Evolutionary conservation across 768 basidiomycete genomes (phyloP), one percentile per base, ranked within the genome.

Genomic region (Leccinum longicurvipes): DNA sequence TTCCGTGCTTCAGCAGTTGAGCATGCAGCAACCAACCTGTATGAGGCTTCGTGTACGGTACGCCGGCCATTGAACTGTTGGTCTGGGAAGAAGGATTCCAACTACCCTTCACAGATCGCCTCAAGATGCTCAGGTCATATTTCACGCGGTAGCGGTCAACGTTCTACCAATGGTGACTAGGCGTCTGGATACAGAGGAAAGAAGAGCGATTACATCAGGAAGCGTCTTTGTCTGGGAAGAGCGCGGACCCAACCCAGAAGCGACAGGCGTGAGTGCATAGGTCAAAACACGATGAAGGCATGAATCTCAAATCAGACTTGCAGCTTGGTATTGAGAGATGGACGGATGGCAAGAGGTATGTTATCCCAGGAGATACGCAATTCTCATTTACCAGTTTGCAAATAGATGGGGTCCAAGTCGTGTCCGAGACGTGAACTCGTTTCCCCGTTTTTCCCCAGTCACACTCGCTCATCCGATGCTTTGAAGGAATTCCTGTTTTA

Each of bases 141-240:
- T 91, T 70, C 86, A 89, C 63, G 89, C 82, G 29, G 89, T 91
- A 27, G 72, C 76, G 8, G 73, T 79, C 8, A 71, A 76, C 10
- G 67, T 81, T 1, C 76, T 88, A 15, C 84, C 82, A 28, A 87
- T 89, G 74, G 82, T 91, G 49, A 73, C 82, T 24, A 81, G 86
- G 54, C 82, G 89, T 39, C 77, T 92, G 50, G 87, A 89, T 72
- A 82, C 85, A 15, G 88, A 89, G 51, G 89, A 91, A 67, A 78
- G 89, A 36, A 79, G 88, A 11, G 73, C 77, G 39, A 88, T 91
- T 49, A 61, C 74, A n/a, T 81, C 88, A 1, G 89, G 90, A 14
- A 82, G 81, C 55, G 84, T 91, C 31, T 92, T 83, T 60, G 88
- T 92, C 36, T 92, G 90, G 89, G 88, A 91, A 66, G 90, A 92